phyloP scores from a whole-genome alignment of 495 filamentous ascomycete genomes.

The Neurospora africana region DNA sequence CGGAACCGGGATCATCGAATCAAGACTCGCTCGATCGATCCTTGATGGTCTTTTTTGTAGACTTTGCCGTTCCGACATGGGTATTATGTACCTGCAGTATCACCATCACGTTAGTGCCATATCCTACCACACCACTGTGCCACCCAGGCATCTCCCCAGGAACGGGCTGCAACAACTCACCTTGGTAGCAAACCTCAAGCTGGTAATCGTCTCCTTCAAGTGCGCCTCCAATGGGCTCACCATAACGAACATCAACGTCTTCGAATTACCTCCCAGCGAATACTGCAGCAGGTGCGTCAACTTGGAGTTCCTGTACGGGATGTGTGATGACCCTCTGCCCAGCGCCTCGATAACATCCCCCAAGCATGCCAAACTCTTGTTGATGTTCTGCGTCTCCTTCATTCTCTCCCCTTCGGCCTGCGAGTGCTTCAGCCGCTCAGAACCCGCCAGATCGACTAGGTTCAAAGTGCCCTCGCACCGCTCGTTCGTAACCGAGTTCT shows the following conservation, averaged over 20 bases:
- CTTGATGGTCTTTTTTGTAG: slow-evolving; percentile 44
- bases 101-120: neutral
- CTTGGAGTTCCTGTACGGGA: slow-evolving; percentile 95
- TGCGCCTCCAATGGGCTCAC: slow-evolving; percentile 86
- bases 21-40: slow-evolving; percentile 11
- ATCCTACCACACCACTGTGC: neutral
- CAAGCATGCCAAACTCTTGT: slow-evolving; percentile 80
- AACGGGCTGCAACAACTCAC: slow-evolving; percentile 28
- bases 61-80: slow-evolving; percentile 78
- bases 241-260: slow-evolving; percentile 99
- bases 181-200: slow-evolving; percentile 93
- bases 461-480: slow-evolving; percentile 89
- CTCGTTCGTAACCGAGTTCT: slow-evolving; percentile 71
- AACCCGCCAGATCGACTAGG: slow-evolving; percentile 89
- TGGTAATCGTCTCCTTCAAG: slow-evolving; percentile 85
- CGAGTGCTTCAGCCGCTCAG: slow-evolving; percentile 79
- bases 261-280: slow-evolving; percentile 87
- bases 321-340: slow-evolving; percentile 74
- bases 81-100: slow-evolving; percentile 62
- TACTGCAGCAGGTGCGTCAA: slow-evolving; percentile 94
- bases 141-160: neutral
- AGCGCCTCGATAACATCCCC: slow-evolving; percentile 91
- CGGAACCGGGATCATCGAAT: neutral
- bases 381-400: slow-evolving; percentile 95
- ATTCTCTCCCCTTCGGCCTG: slow-evolving; percentile 74